phyloP scores from a whole-genome alignment of 768 basidiomycete genomes.

The Tulasnella sp. region DNA sequence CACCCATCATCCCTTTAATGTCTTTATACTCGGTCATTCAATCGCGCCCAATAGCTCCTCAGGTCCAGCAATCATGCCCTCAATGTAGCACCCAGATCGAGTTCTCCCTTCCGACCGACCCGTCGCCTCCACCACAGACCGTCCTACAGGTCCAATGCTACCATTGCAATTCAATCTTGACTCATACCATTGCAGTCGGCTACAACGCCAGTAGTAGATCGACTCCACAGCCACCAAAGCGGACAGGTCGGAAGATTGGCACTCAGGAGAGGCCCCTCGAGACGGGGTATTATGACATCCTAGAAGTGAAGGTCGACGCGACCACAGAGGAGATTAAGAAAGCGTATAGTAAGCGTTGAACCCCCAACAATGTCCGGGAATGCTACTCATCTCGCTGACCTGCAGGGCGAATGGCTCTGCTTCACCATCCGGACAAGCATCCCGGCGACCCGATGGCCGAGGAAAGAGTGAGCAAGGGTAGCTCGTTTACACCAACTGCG shows the following conservation, averaged over 20 bases:
- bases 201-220: not conserved
- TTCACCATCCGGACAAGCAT: conserved; percentile 92
- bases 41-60: conserved; percentile 27
- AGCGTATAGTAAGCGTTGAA: conserved; percentile 68
- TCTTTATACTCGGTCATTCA: not conserved
- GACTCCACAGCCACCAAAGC: not conserved
- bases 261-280: conserved; percentile 88
- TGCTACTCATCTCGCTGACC: not conserved
- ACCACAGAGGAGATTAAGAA: conserved; percentile 87
- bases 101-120: conserved; percentile 19
- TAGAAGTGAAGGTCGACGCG: conserved; percentile 75
- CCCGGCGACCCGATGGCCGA: conserved; percentile 82
- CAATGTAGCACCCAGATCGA: conserved; percentile 32
- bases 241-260: conserved; percentile 73
- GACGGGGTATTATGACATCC: conserved; percentile 86
- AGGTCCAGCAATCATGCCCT: conserved; percentile 27
- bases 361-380: no score
- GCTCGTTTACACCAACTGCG: not conserved
- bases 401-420: conserved; percentile 80
- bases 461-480: conserved; percentile 53
- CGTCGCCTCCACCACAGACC: conserved; percentile 24
- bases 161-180: conserved; percentile 24
- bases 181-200: conserved; percentile 15
- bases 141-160: conserved; percentile 27
- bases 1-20: not conserved